Evolutionary conservation across 2,329 filamentous ascomycete genomes (phyloP), one percentile per base, ranked within the genome.

Genomic region (Penicillium nordicum): DNA sequence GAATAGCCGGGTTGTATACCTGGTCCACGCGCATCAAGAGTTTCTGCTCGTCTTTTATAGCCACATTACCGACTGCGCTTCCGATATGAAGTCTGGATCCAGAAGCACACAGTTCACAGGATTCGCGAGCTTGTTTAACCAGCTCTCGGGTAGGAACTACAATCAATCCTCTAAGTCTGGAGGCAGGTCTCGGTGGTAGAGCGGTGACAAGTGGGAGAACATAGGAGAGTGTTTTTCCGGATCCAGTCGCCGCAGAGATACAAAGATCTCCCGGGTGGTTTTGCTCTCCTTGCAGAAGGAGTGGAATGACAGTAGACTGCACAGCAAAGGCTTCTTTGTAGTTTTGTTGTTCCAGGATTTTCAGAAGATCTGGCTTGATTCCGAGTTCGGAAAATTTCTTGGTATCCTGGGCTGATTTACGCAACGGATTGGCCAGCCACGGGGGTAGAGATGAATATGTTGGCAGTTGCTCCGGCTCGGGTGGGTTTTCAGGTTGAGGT

Each of bases 171-270:
- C 89, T 84, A 9, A 99, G 76, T 53, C 84, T 83, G 0, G 88
- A 89, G 11, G 85, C 80, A 23, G 77, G 76, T 14, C 82, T 82
- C 32, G 83, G 79, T 62, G 88, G 87, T 47, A 99, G 78, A 49
- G 88, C 86, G 44, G 91, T 85, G 4, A 96, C 82, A 57, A 99
- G 85, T 0, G 94, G 94, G 3, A 99, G 78, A 0, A 93, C 84
- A 68, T 99, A 99, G 0, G 93, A 89, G 16, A 99, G 74, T 0
- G 94, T 99, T 72, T 99, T 99, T 55, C 94, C 94, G 0, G 94
- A 97, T 9, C 94, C 94, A 0, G 94, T 99, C 1, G 93, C 89
- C 0, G 95, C 94, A 8, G 92, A 94, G 3, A 99, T 87, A 43
- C 96, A 88, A 5, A 99, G 75, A 71, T 99, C 94, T 5, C 90